These are phyloP conservation scores for Phytopythium helicoides DNA, from an alignment of 352 stramenopile genomes.

Conservation along the genomic window DNA sequence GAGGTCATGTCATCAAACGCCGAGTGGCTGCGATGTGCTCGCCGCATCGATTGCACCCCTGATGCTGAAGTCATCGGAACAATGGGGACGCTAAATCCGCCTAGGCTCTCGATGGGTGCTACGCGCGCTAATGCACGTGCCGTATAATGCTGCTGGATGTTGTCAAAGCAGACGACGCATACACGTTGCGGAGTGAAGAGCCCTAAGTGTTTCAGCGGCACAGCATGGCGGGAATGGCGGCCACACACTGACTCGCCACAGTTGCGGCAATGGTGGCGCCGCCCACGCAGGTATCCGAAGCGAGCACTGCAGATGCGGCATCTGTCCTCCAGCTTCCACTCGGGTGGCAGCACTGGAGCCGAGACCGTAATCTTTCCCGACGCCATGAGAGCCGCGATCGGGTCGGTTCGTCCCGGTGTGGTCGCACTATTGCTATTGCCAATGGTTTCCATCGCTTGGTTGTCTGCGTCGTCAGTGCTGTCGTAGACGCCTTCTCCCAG, in stretches of 20 bases:
- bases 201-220: constrained; percentile 60
- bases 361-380: constrained; percentile 14
- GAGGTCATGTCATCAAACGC: not conserved
- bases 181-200: constrained; percentile 62
- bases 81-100: constrained; percentile 9
- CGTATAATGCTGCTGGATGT: constrained; percentile 51
- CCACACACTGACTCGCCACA: constrained; percentile 79
- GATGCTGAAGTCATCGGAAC: constrained; percentile 13
- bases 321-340: constrained; percentile 54
- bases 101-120: constrained; percentile 11
- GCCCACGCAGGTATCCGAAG: constrained; percentile 73
- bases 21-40: constrained; percentile 1
- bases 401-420: not conserved
- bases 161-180: constrained; percentile 58
- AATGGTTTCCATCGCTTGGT: not conserved
- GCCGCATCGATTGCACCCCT: too few species aligned
- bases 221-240: constrained; percentile 54
- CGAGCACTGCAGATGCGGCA: constrained; percentile 69
- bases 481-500: too few species aligned
- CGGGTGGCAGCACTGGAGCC: constrained; percentile 17
- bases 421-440: not conserved
- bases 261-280: constrained; percentile 78
- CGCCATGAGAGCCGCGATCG: constrained; percentile 6
- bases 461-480: not conserved
- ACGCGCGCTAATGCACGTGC: constrained; percentile 25